These are phyloP conservation scores for Fusarium haematococcum DNA, from an alignment of 2,329 filamentous ascomycete genomes.

Conservation along the genomic window DNA sequence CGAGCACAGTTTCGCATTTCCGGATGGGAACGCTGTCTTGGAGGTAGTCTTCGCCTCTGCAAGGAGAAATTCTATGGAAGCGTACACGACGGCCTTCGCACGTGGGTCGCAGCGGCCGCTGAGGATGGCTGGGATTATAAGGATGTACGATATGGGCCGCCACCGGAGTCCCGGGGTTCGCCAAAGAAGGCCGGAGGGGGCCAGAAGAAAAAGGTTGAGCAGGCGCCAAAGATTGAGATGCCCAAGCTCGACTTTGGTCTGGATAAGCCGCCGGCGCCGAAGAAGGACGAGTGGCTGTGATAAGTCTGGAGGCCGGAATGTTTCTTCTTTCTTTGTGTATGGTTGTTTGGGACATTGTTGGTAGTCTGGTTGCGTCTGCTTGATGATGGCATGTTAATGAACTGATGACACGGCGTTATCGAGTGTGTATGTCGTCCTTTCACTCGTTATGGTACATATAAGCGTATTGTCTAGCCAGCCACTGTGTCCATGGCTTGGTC, in stretches of 20 bases:
- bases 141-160: conserved; percentile 81
- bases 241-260: conserved; percentile 65
- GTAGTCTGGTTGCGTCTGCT: conserved; percentile 44
- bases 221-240: conserved; percentile 72
- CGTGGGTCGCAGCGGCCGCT: conserved; percentile 88
- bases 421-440: conserved; percentile 17
- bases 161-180: conserved; percentile 47
- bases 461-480: conserved; percentile 4
- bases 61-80: conserved; percentile 98
- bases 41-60: conserved; percentile 85
- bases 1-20: conserved; percentile 83
- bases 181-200: conserved; percentile 49
- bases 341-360: conserved; percentile 41
- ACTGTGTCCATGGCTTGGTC: not conserved
- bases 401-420: conserved; percentile 50
- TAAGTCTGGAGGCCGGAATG: conserved; percentile 32
- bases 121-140: conserved; percentile 91
- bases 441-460: conserved; percentile 19
- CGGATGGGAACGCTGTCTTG: conserved; percentile 92
- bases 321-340: conserved; percentile 38
- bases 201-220: conserved; percentile 64
- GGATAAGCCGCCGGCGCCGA: conserved; percentile 47
- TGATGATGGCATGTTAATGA: conserved; percentile 55
- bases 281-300: conserved; percentile 49
- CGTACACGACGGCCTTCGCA: conserved; percentile 88